phyloP scores from a whole-genome alignment of 1,284 basidiomycete genomes.

The Malassezia dermatis region DNA sequence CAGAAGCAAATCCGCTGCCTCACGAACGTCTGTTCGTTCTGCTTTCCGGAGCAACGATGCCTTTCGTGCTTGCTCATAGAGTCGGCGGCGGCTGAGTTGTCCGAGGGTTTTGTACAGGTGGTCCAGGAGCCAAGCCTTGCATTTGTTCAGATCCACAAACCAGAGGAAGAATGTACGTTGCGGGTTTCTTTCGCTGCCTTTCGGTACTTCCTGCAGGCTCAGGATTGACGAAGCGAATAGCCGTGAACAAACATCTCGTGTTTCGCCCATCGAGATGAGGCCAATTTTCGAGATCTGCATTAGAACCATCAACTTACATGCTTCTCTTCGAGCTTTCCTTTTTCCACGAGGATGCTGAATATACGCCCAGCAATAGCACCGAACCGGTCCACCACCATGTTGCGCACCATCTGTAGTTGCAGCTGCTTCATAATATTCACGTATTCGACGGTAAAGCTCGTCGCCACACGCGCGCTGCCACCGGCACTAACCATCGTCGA shows the following conservation, averaged over 20 bases:
- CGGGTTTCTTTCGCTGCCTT: slow-evolving; percentile 39
- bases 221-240: slow-evolving; percentile 51
- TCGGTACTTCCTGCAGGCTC: slow-evolving; percentile 43
- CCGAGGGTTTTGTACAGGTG: slow-evolving; percentile 37
- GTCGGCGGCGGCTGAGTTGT: slow-evolving; percentile 26
- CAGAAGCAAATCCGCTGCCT: slow-evolving; percentile 25
- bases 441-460: slow-evolving; percentile 63
- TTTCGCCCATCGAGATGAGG: slow-evolving; percentile 79
- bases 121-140: slow-evolving; percentile 38
- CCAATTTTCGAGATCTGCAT: slow-evolving; percentile 79
- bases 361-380: slow-evolving; percentile 78
- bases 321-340: slow-evolving; percentile 94
- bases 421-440: slow-evolving; percentile 64
- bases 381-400: slow-evolving; percentile 69
- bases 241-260: slow-evolving; percentile 66
- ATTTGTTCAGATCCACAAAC: slow-evolving; percentile 41
- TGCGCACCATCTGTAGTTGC: slow-evolving; percentile 64
- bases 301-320: slow-evolving; percentile 56
- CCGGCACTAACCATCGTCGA: slow-evolving; percentile 28
- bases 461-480: slow-evolving; percentile 21
- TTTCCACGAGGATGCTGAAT: slow-evolving; percentile 66
- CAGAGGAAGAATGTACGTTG: slow-evolving; percentile 44
- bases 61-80: slow-evolving; percentile 31
- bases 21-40: slow-evolving; percentile 37
- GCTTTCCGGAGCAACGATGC: slow-evolving; percentile 29